Evolutionary conservation across 305 asterid species (phyloP), one percentile per base, ranked within the genome.

Genomic region (Caryopteris hybrid): DNA sequence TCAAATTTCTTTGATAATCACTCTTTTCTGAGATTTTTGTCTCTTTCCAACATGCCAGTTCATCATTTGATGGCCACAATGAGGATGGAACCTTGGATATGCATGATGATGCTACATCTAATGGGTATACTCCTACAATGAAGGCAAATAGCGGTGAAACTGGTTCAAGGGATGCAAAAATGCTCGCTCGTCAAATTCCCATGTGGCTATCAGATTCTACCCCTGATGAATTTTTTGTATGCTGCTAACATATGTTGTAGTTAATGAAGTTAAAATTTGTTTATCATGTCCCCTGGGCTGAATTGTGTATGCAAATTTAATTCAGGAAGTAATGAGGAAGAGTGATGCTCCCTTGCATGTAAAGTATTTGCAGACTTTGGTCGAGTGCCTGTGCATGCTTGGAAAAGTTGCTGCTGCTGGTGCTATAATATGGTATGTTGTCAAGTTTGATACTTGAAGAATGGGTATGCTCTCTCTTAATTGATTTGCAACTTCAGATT

Each of bases 331-430:
- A 75, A 84, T 95, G 91, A 84, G 96, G 80, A 95, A 89, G 84
- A 78, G 83, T 77, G 94, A 87, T 78, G 86, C 91, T 66, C 90
- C 95, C 34, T 71, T 85, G 65, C 92, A 86, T 81, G 97, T 95
- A 63, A 95, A 89, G 82, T 95, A 95, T 85, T 84, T 95, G 86
- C 98, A 83, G 78, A 92, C 99, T 70, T 60, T 92, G 95, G 92
- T 95, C 53, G 98, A 95, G 85, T 89, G 99, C 79, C 92, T 95
- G 66, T 84, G 92, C 81, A 81, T 92, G 92, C 99, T 95, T 68
- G 97, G 99, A 61, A 95, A 95, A 86, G 97, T 95, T 80, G 96
- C 97, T 70, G 99, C 95, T 66, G 99, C 99, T 58, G 99, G 99
- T 81, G 92, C 99, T 72, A 86, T 92, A 61, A 88, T 95, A 80